These are phyloP conservation scores for Candida pini DNA, from an alignment of 805 yeast genomes.

Conservation along the genomic window DNA sequence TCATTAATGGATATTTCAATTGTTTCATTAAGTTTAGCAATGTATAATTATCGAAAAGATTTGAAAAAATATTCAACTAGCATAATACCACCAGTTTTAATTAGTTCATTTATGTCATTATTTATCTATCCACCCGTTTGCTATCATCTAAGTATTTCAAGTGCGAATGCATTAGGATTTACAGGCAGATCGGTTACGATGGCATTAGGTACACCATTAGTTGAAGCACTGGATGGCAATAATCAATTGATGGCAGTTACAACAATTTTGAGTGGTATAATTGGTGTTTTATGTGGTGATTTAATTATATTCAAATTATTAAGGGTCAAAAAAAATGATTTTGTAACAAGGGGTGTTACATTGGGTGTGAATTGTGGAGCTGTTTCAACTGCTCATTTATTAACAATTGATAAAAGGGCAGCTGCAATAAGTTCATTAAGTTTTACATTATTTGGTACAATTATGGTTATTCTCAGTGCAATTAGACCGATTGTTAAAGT, in stretches of 20 bases:
- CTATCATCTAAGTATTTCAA: conserved; percentile 55
- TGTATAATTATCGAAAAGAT: conserved; percentile 68
- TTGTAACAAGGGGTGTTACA: conserved; percentile 69
- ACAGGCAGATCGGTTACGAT: conserved; percentile 76
- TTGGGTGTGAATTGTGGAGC: conserved; percentile 79
- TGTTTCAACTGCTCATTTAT: conserved; percentile 70
- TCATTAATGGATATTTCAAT: conserved; percentile 74
- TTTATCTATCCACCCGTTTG: conserved; percentile 69
- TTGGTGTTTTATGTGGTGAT: conserved; percentile 67
- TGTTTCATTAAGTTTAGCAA: conserved; percentile 69
- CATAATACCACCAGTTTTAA: conserved; percentile 53
- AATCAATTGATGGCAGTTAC: conserved; percentile 71
- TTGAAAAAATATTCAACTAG: conserved; percentile 52
- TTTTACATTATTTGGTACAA: conserved; percentile 67
- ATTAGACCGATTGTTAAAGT: conserved; percentile 49
- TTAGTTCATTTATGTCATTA: conserved; percentile 51
- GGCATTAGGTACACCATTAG: conserved; percentile 74
- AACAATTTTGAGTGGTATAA: conserved; percentile 69
- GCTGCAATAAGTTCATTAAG: conserved; percentile 72
- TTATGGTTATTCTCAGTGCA: conserved; percentile 65
- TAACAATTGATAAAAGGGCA: conserved; percentile 69
- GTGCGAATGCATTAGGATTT: conserved; percentile 62
- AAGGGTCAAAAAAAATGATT: conserved; percentile 55
- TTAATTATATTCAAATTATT: conserved; percentile 38
- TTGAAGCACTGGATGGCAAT: conserved; percentile 61